Evolutionary conservation across 202 grass and related monocot species (phyloP).

Genomic region (Eragrostis tef): DNA sequence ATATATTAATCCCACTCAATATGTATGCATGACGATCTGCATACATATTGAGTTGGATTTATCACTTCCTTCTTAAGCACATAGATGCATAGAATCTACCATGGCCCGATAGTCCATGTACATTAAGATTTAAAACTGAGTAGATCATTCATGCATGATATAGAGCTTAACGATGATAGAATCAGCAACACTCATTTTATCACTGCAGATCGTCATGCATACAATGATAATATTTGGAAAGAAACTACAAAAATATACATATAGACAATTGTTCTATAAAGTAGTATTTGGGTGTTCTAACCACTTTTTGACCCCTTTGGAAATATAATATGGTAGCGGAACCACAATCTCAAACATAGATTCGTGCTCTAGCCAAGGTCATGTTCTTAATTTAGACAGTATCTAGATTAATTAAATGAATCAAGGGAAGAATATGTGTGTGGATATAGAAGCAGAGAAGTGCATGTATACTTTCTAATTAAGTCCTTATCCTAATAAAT

Average conservation of each 20-base stretch:
- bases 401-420: not conserved
- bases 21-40: too few species aligned
- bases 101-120: not conserved
- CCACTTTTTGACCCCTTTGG: too few species aligned
- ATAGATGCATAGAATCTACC: not conserved
- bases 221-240: not conserved
- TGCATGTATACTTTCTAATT: not conserved
- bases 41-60: not conserved
- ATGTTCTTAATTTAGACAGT: not conserved
- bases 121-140: not conserved
- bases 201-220: not conserved
- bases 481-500: not conserved
- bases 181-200: not conserved
- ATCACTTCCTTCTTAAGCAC: too few species aligned
- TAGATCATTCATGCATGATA: not conserved
- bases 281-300: too few species aligned
- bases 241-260: not conserved
- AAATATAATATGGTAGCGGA: not conserved
- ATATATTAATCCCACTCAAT: too few species aligned
- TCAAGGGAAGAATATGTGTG: not conserved
- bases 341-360: not conserved
- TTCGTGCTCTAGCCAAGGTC: not conserved
- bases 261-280: too few species aligned
- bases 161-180: not conserved
- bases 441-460: not conserved